A percentile compares a stretch with the other conserved stretches of the same genome.
phyloP scores from a whole-genome alignment of 2,329 filamentous ascomycete genomes.

The Helotiales sp. region DNA sequence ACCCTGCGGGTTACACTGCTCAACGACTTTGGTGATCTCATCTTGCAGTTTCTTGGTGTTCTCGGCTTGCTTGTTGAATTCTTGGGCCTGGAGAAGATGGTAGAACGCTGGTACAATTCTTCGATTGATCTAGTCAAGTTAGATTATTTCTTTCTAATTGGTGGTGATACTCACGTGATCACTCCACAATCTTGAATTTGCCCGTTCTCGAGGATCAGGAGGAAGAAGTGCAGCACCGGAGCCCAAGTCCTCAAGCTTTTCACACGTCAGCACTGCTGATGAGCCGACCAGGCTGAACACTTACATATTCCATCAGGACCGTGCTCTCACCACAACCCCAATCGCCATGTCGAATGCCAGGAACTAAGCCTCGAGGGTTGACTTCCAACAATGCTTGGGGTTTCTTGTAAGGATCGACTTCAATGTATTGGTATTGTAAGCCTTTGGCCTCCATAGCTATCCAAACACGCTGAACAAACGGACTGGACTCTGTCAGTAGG shows the following conservation, averaged over 20 bases:
- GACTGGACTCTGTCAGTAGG: constrained; percentile 42
- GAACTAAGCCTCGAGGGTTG: constrained; percentile 74
- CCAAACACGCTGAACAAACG: constrained; percentile 87
- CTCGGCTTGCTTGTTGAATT: constrained; percentile 56
- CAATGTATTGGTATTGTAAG: constrained; percentile 81
- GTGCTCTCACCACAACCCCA: constrained; percentile 83
- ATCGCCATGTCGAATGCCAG: constrained; percentile 73
- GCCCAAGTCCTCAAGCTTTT: constrained; percentile 71
- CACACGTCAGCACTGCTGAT: neutral
- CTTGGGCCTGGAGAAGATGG: constrained; percentile 66
- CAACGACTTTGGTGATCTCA: constrained; percentile 54
- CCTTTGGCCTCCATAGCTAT: constrained; percentile 81
- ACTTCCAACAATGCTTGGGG: constrained; percentile 70
- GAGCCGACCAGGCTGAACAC: neutral
- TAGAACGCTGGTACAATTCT: constrained; percentile 78
- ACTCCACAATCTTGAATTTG: constrained; percentile 76
- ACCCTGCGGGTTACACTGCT: constrained; percentile 35
- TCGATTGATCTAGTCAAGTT: constrained; percentile 63
- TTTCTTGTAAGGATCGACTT: constrained; percentile 78
- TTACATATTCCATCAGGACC: constrained; percentile 84
- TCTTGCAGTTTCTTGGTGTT: constrained; percentile 61
- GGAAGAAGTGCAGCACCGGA: constrained; percentile 63
- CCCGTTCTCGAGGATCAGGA: constrained; percentile 63
- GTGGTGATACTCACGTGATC: constrained; percentile 62
- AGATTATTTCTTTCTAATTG: neutral